Conservation (phyloP, 2,329 filamentous ascomycete genomes). For the Coniochaeta hoffmannii region DNA sequence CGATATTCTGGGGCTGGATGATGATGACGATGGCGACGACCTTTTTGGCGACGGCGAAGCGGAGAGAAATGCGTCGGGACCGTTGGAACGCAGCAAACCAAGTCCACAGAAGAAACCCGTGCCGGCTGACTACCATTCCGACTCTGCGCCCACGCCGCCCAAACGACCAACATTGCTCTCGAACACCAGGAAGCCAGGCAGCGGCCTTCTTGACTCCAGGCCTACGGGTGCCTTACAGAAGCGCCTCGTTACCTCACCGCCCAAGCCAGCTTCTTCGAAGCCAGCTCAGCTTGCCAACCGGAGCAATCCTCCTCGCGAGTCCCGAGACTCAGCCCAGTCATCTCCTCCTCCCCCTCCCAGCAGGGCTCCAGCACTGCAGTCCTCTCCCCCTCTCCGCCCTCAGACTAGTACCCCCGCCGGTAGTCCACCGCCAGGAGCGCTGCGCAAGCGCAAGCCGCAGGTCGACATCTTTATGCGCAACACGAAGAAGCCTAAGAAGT, state of each 20-base stretch:
- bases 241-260: not conserved
- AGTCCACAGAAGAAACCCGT: not conserved
- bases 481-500: slow-evolving; percentile 12
- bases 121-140: not conserved
- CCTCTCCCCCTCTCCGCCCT: slow-evolving; percentile 4
- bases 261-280: not conserved
- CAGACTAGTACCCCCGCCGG: slow-evolving; percentile 8
- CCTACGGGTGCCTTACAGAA: not conserved
- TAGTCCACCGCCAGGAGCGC: slow-evolving; percentile 7
- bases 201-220: not conserved
- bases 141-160: not conserved
- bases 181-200: not conserved
- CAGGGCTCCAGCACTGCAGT: slow-evolving; percentile 2
- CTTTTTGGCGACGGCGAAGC: slow-evolving; percentile 10
- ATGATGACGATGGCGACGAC: slow-evolving; percentile 12
- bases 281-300: not conserved
- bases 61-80: not conserved
- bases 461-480: slow-evolving; percentile 44
- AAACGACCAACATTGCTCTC: not conserved
- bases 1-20: slow-evolving; percentile 12
- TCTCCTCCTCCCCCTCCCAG: not conserved
- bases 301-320: not conserved
- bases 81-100: not conserved
- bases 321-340: not conserved
- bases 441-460: slow-evolving; percentile 31